A percentile compares a stretch with the other conserved stretches of the same genome.
phyloP scores from a whole-genome alignment of 2,329 filamentous ascomycete genomes.

The Ophiostoma sp. region DNA sequence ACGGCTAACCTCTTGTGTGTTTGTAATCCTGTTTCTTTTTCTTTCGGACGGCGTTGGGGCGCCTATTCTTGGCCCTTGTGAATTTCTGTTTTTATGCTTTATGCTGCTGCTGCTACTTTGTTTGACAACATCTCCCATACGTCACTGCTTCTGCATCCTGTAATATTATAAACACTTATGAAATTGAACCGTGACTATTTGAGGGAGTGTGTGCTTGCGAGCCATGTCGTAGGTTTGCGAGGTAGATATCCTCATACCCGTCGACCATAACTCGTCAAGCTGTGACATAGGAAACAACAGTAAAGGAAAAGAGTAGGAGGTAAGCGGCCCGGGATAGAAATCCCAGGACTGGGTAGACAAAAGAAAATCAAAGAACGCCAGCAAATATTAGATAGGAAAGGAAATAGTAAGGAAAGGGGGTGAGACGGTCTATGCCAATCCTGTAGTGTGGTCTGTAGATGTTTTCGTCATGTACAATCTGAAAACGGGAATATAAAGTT shows the following conservation, averaged over 20 bases:
- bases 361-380: neutral
- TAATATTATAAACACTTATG: neutral
- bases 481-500: slow-evolving; percentile 4
- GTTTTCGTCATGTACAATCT: neutral
- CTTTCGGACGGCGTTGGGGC: neutral
- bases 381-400: neutral
- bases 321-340: neutral
- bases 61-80: neutral
- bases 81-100: neutral
- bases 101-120: neutral
- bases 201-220: neutral
- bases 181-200: neutral
- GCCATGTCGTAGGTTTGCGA: neutral
- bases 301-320: neutral
- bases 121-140: neutral
- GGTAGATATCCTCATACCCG: neutral
- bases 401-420: neutral
- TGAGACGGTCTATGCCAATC: slow-evolving; percentile 1
- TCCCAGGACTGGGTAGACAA: neutral
- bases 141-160: neutral
- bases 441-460: neutral
- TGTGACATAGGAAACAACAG: neutral
- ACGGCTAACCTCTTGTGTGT: slow-evolving; percentile 41
- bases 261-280: neutral
- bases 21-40: neutral